Conservation (phyloP, 148 eudicot genomes). For the Persicaria maculosa region DNA sequence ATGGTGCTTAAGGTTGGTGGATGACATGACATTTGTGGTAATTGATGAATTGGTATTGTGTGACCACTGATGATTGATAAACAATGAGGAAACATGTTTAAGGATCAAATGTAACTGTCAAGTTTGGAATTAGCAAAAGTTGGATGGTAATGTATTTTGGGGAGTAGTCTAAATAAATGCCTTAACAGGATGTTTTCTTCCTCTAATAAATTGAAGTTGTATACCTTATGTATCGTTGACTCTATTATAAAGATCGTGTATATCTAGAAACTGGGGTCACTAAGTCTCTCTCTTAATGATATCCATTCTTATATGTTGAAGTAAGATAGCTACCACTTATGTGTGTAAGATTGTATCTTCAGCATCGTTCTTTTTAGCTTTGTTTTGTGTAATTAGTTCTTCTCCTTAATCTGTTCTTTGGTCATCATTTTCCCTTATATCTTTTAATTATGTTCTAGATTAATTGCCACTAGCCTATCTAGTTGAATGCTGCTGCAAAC, state of each 20-base stretch:
- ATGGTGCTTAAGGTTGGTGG: neutral
- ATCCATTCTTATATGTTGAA: too few relatives aligned
- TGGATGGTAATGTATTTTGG: neutral
- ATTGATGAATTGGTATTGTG: neutral
- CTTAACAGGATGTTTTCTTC: neutral
- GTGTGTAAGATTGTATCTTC: neutral
- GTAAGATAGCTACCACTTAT: neutral
- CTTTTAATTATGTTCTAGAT: neutral
- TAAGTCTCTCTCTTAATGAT: too few relatives aligned
- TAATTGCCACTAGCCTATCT: neutral
- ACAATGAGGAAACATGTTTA: neutral
- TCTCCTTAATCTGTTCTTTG: too few relatives aligned
- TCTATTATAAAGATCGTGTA: too few relatives aligned
- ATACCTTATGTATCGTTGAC: too few relatives aligned
- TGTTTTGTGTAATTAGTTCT: neutral
- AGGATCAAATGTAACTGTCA: neutral
- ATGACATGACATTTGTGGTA: neutral
- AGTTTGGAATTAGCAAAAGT: neutral
- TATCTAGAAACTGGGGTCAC: too few relatives aligned
- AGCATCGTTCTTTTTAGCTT: neutral
- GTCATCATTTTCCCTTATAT: too few relatives aligned
- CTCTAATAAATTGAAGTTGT: too few relatives aligned
- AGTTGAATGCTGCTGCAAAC: neutral
- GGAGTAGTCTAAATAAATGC: neutral
- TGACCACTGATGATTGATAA: neutral